phyloP scores from a whole-genome alignment of 2,329 filamentous ascomycete genomes.

The Claviceps sorghi region DNA sequence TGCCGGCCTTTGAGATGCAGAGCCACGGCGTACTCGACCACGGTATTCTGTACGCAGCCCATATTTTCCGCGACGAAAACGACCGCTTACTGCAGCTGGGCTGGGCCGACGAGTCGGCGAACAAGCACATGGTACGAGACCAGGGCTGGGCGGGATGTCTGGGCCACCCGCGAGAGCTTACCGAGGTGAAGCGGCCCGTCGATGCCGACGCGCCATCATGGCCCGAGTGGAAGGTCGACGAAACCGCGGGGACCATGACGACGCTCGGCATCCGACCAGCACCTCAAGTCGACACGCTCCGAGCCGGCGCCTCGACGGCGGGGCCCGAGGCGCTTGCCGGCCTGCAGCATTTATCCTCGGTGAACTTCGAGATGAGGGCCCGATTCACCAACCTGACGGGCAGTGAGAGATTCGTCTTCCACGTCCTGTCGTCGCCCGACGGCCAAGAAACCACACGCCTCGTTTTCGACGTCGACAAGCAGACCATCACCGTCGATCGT shows the following conservation, averaged over 20 bases:
- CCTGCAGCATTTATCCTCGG: conserved; percentile 1
- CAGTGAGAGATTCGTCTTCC: conserved; percentile 3
- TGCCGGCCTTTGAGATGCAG: conserved; percentile 4
- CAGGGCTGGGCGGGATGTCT: conserved; percentile 10
- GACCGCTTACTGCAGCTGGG: conserved; percentile 8
- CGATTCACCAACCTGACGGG: conserved; percentile 2
- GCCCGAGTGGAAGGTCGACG: conserved; percentile 7
- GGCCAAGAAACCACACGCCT: conserved; percentile 7
- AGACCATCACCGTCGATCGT: conserved; percentile 9
- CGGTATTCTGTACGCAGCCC: conserved; percentile 11
- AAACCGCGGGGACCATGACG: conserved; percentile 4
- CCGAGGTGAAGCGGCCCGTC: conserved; percentile 1
- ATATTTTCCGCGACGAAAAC: conserved; percentile 10
- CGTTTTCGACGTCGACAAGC: conserved; percentile 7
- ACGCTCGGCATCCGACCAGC: conserved; percentile 9
- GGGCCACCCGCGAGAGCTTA: conserved; percentile 8
- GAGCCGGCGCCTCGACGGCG: neutral
- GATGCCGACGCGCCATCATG: neutral
- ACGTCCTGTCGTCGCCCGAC: conserved; percentile 5
- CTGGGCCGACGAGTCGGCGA: conserved; percentile 9
- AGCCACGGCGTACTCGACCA: conserved; percentile 10
- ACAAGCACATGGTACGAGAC: conserved; percentile 2
- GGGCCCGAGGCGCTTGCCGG: neutral
- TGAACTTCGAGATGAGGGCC: conserved; percentile 4
- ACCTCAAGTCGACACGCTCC: conserved; percentile 3